Percentiles rank a stretch among this genome's conserved stretches.
These are phyloP conservation scores for Aspergillus funiculosus DNA, from an alignment of 495 filamentous ascomycete species.

Conservation along the genomic window DNA sequence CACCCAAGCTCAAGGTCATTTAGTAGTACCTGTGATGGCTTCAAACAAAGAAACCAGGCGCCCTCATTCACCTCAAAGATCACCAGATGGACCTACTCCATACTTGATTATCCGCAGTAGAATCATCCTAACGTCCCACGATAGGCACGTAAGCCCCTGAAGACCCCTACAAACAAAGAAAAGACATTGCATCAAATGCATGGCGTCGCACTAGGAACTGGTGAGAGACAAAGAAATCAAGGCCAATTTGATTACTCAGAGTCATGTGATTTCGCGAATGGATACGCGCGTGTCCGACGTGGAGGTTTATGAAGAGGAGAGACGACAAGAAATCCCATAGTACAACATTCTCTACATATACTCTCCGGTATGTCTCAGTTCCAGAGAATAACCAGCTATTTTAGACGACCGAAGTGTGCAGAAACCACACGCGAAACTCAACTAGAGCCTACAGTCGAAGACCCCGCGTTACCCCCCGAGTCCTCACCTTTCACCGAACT, in stretches of 20 bases:
- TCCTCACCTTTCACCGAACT: conserved; percentile 35
- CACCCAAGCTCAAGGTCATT: too few relatives aligned
- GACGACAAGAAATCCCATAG: conserved; percentile 4
- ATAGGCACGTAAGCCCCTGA: too few relatives aligned
- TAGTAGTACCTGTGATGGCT: too few relatives aligned
- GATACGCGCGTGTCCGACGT: conserved; percentile 10
- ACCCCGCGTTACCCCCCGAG: conserved; percentile 6
- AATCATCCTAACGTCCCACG: too few relatives aligned
- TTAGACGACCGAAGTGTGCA: conserved; percentile 32
- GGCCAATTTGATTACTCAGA: too few relatives aligned
- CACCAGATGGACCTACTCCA: too few relatives aligned
- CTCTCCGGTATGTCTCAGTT: conserved; percentile 16
- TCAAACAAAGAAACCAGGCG: too few relatives aligned
- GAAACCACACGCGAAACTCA: conserved; percentile 1
- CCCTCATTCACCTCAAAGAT: too few relatives aligned
- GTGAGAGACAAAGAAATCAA: background rate
- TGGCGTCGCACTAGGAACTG: too few relatives aligned
- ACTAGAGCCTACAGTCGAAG: conserved; percentile 6
- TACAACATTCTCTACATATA: conserved; percentile 2
- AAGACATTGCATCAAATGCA: too few relatives aligned
- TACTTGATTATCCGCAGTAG: too few relatives aligned
- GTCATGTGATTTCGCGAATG: conserved; percentile 20
- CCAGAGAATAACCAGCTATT: conserved; percentile 34
- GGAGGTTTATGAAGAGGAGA: background rate
- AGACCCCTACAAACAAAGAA: too few relatives aligned